Base-by-base conservation (phyloP, 768 basidiomycete species). In the Rhodosporidiobolus odoratus region DNA sequence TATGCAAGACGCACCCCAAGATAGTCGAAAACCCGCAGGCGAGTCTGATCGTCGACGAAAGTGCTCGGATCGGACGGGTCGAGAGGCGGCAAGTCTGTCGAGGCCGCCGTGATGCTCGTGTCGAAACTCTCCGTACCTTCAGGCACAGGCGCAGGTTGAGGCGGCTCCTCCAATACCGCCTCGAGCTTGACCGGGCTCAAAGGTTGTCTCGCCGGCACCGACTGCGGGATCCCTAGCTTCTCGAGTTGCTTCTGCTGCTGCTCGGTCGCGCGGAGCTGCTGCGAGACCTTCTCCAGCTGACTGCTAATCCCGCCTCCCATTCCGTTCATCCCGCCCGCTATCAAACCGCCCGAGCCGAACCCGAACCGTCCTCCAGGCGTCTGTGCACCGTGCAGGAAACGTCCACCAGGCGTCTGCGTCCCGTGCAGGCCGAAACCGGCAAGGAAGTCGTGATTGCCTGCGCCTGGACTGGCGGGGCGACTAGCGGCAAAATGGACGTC, bases 1-100 rank as follows among this genome's bases (percentile, higher is more conserved):
- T n/a, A n/a, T n/a, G n/a, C n/a, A 32, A 9, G 34, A 48, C 72
- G n/a, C 15, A 73, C 72, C 6, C 74, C 67, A 21, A 71, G 68
- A 62, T 75, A 75, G 19, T 75, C 74, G n/a, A 75, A 47, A 15
- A 75, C 56, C 0, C 70, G 67, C 1, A n/a, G 23, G 7, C 74
- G 64, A 0, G 70, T 69, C 9, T 27, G 53, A n/a, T 65, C 54
- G 41, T 66, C 62, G 58, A 75, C 62, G 30, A 66, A 71, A 1
- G 54, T 64, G 2, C 70, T 68, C 52, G 61, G 62, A 27, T 75
- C 74, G 30, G 37, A 54, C 45, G 69, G 66, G n/a, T 67, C 66
- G 40, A 53, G 66, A 23, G 63, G 21, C 3, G 66, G 62, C 35
- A 52, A 45, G n/a, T 65, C 58, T 57, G 62, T 63, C 10, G 48